Evolutionary conservation across 192 early-diverging fungal genomes (phyloP), one percentile per base, ranked within the genome.

Genomic region (Lobosporangium transversale): DNA sequence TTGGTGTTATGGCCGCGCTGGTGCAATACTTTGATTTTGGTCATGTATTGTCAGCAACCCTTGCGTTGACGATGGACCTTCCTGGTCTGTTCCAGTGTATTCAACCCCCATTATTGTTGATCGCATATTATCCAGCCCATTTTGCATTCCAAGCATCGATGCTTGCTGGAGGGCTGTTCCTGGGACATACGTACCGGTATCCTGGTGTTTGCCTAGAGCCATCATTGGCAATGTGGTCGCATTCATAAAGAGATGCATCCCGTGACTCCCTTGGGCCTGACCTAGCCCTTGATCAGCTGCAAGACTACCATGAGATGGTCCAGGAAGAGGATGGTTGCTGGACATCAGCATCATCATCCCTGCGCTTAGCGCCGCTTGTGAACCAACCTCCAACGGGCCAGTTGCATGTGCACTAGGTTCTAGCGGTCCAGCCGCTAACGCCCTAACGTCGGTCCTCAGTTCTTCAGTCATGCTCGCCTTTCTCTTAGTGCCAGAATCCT

Each of bases 381-480:
- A 20, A 14, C 31, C 21, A 10, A 20, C 45, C 31, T 23, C 31
- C 8, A 61, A 18, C 30, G 40, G 24, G 27, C 56, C 15, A 26
- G 56, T 21, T 14, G 40, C 40, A 17, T 10, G 10, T 26, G 45
- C 30, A 11, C 60, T 21, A n/a, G 18, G 17, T 15, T 62, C 61
- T 18, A 17, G 45, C 8, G 24, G 36, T 35, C 60, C 60, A 43
- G 48, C 61, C 20, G 40, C 27, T 17, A 29, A 26, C 3, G 53
- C n/a, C 10, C 44, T 27, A 17, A 31, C 21, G 29, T 31, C 64
- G 15, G 32, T 2, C 7, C 21, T 43, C 20, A 24, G 11, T 12
- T 49, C 60, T 24, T 63, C 73, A 10, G 43, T 27, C 30, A 66
- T 20, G 20, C 71, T 66, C 26, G 56, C 31, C 21, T 75, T 75